Evolutionary conservation across 805 yeast species (phyloP).

Genomic region (Kuraishia cidri): DNA sequence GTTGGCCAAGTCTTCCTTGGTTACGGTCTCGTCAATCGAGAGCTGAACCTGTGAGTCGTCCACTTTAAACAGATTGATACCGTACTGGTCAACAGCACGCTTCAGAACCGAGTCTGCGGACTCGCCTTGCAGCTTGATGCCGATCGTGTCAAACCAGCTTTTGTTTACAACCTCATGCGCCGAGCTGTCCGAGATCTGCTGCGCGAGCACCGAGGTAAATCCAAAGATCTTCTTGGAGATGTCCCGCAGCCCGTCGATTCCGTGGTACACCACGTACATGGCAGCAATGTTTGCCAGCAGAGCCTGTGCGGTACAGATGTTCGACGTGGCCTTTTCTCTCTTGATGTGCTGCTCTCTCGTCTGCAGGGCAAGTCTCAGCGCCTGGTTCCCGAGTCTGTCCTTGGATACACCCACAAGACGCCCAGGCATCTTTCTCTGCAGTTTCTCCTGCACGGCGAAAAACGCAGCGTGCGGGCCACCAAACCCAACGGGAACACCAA

Average conservation of each 20-base stretch:
- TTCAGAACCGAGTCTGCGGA: constrained; percentile 47
- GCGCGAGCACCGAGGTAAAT: constrained; percentile 63
- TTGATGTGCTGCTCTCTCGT: constrained; percentile 98
- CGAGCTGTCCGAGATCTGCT: constrained; percentile 30
- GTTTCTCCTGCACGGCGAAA: constrained; percentile 74
- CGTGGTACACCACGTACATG: constrained; percentile 94
- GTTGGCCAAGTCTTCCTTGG: constrained; percentile 46
- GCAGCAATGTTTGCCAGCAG: constrained; percentile 92
- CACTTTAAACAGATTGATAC: constrained; percentile 72
- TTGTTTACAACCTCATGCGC: constrained; percentile 45
- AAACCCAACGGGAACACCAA: constrained; percentile 96
- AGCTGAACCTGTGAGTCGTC: constrained; percentile 55
- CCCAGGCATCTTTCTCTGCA: constrained; percentile 93
- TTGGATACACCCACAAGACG: constrained; percentile 89
- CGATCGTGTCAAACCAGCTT: constrained; percentile 83
- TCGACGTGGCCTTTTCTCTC: constrained; percentile 95
- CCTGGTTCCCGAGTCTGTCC: constrained; percentile 86
- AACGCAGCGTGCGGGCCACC: constrained; percentile 99
- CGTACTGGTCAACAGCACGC: constrained; percentile 48
- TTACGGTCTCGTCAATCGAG: constrained; percentile 88
- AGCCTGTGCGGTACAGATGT: constrained; percentile 98
- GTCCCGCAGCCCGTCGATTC: constrained; percentile 73
- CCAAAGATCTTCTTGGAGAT: constrained; percentile 77
- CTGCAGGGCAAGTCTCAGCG: constrained; percentile 87
- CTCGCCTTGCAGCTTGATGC: constrained; percentile 42